Base-by-base conservation (phyloP, 23 red algal species). In the Chondrus crispus region DNA sequence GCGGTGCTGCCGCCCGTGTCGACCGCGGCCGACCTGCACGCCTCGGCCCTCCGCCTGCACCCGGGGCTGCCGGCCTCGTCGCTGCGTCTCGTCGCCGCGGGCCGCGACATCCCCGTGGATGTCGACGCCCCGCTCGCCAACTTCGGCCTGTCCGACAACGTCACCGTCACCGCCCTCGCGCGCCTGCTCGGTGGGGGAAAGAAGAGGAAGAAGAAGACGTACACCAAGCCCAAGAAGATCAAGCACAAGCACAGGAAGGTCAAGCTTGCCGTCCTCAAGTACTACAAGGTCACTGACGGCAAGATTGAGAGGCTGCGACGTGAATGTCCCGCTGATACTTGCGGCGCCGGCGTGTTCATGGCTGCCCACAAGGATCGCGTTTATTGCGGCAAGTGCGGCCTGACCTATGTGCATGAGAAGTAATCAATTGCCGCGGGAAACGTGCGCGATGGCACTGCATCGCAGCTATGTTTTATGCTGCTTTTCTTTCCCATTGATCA, bases 191-290 rank as follows among this genome's bases (percentile, higher is more conserved):
- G 97, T 80, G 97, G 97, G 74, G 97, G 93, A 40, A 99, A 99
- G 91, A 99, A 99, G 80, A 84, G 95, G 26, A 99, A 96, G 86
- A 99, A 99, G 93, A 99, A 99, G 93, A 95, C 93, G 26, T 99
- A 96, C 88, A 99, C 97, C 0, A 99, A 95, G 84, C 97, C 97
- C n/a, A 99, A 99, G 87, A 99, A 99, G 68, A 94, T 99, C 91
- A 99, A 99, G 91, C 97, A 99, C 91, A 99, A 99, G 91, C 85
- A 95, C 37, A 99, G 96, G 88, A 99, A 93, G 53, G 94, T 99
- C 38, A 92, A 92, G 48, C 28, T 95, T 40, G 90, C 90, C 33
- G 94, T 95, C 5, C 83, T 99, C 41, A 99, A 99, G 44, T 99
- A 93, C 75, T 99, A 99, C 86, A 89, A 95, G 51, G 91, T 99